phyloP scores from a whole-genome alignment of 495 filamentous ascomycete species.

The Neurospora tetraspora region DNA sequence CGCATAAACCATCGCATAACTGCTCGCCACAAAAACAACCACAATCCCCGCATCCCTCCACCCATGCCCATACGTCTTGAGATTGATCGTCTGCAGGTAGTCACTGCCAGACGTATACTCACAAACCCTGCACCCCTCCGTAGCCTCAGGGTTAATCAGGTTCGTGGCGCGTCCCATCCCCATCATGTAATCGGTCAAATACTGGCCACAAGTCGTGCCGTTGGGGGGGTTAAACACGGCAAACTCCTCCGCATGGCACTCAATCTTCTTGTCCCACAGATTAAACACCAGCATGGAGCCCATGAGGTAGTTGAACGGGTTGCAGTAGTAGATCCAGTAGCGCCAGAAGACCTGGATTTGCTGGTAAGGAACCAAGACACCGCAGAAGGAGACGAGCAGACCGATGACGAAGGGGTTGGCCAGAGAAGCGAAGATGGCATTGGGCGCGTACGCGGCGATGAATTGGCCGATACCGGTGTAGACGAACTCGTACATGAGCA shows the following conservation, averaged over 20 bases:
- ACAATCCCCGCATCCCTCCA: slow-evolving; percentile 53
- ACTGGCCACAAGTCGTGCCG: slow-evolving; percentile 15
- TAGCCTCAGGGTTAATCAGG: slow-evolving; percentile 30
- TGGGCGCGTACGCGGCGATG: slow-evolving; percentile 37
- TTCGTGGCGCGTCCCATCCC: slow-evolving; percentile 20
- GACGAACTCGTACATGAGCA: slow-evolving; percentile 38
- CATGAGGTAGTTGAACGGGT: slow-evolving; percentile 47
- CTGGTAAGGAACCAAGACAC: slow-evolving; percentile 43
- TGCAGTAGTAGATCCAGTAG: slow-evolving; percentile 41
- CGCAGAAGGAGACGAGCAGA: slow-evolving; percentile 42
- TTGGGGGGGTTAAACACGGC: slow-evolving; percentile 16
- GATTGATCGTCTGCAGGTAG: slow-evolving; percentile 33
- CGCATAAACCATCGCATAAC: slow-evolving; percentile 19
- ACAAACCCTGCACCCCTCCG: slow-evolving; percentile 50
- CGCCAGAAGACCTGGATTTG: slow-evolving; percentile 41
- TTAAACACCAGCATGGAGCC: slow-evolving; percentile 25
- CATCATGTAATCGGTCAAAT: slow-evolving; percentile 16
- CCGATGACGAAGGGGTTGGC: slow-evolving; percentile 42
- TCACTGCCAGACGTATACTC: slow-evolving; percentile 47
- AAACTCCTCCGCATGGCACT: slow-evolving; percentile 11
- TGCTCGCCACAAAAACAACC: slow-evolving; percentile 22
- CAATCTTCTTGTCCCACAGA: slow-evolving; percentile 12
- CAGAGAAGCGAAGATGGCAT: slow-evolving; percentile 42
- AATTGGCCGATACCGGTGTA: slow-evolving; percentile 42
- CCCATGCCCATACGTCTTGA: slow-evolving; percentile 36